Evolutionary conservation across 2,329 filamentous ascomycete genomes (phyloP).

Genomic region (Huntiella bhutanensis): DNA sequence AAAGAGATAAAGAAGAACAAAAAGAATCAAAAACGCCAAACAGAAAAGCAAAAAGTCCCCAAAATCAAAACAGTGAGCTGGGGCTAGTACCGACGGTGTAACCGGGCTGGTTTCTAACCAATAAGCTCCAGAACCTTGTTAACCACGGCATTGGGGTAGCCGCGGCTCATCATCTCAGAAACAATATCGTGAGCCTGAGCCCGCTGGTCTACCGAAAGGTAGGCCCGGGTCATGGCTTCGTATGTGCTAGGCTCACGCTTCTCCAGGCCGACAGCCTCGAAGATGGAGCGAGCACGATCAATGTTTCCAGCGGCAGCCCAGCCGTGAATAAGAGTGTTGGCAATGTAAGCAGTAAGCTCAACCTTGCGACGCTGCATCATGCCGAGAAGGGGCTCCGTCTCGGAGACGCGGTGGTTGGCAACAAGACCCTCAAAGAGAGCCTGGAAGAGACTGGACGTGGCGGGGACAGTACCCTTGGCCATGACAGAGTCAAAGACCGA

Average conservation of each 20-base stretch:
- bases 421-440: conserved; percentile 95
- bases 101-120: conserved; percentile 19
- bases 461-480: conserved; percentile 42
- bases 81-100: background rate
- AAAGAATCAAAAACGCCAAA: background rate
- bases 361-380: conserved; percentile 59
- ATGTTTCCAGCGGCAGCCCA: conserved; percentile 80
- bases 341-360: conserved; percentile 89
- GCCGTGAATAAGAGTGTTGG: conserved; percentile 92
- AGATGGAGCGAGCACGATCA: conserved; percentile 57
- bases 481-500: conserved; percentile 68
- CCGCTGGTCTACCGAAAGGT: conserved; percentile 65
- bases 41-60: background rate
- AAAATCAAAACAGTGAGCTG: background rate
- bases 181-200: conserved; percentile 60
- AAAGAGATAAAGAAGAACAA: background rate
- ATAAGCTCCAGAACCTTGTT: conserved; percentile 88
- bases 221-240: conserved; percentile 93
- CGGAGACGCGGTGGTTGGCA: conserved; percentile 68
- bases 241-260: conserved; percentile 94
- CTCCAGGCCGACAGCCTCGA: conserved; percentile 54
- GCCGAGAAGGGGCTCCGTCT: conserved; percentile 53
- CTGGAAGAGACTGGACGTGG: conserved; percentile 81
- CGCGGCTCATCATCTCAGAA: conserved; percentile 73
- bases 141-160: conserved; percentile 80